Evolutionary conservation across 2,329 filamentous ascomycete genomes (phyloP), one percentile per base, ranked within the genome.

Genomic region (Ceratocystis papillata): DNA sequence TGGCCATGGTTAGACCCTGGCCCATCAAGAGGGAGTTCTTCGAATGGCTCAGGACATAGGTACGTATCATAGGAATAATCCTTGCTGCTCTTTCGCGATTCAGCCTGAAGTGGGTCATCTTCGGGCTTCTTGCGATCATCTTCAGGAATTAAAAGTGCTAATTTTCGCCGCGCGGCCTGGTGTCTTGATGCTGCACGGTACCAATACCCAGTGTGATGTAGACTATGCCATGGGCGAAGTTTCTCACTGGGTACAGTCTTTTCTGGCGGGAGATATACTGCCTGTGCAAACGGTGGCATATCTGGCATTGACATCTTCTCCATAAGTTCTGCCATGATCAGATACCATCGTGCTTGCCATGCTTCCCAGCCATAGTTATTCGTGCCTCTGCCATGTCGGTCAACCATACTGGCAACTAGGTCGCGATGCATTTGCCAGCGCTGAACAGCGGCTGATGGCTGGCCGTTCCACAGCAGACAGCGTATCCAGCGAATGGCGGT

Each of bases 361-460:
- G 93, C 92, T 72, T 90, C 84, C 89, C 92, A 97, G 5, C 90
- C 90, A 74, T 97, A 97, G 70, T 90, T 96, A 41, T 85, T 84
- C 2, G 89, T 91, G 0, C 93, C 93, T 71, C 89, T 89, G 3
- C 91, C 92, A 70, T 88, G 85, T 20, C 89, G 83, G 72, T 96
- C 90, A 17, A 96, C 79, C 64, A 96, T 83, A 71, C 90, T 87
- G 65, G 81, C 81, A 69, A 93, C 85, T 66, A 87, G 84, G 65
- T 86, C 82, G 68, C 87, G 84, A 74, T 97, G 95, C 46, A 79
- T 79, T 67, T 87, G 80, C 93, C 93, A 97, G 65, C 86, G 83
- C 65, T 89, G 84, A 5, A 89, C 88, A 2, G 92, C 92, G 53
- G 86, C 79, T 37, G 88, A 90, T n/a, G 87, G 86, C 70, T 91